A percentile compares a stretch with the other conserved stretches of the same genome.
Conservation (phyloP, 164 flowering plant species). For the Annona cherimola region DNA sequence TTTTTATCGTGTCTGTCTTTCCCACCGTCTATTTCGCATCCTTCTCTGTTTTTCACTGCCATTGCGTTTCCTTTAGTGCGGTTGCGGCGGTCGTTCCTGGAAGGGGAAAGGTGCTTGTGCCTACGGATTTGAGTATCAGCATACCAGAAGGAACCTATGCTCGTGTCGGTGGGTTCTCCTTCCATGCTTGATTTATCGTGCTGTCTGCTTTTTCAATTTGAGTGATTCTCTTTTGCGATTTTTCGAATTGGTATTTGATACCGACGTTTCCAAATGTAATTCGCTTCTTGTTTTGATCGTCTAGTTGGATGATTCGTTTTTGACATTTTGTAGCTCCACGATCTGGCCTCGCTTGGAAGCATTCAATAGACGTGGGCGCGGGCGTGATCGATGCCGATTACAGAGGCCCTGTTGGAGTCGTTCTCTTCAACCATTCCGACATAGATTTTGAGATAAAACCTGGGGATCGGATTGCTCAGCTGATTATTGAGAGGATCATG, state of each 20-base stretch:
- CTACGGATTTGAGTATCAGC: conserved; percentile 71
- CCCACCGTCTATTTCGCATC: neutral
- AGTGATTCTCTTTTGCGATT: neutral
- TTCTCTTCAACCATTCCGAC: conserved; percentile 81
- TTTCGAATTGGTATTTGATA: neutral
- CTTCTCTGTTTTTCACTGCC: neutral
- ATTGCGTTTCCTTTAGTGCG: conserved; percentile 35
- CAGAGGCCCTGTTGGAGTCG: conserved; percentile 89
- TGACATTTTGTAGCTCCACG: conserved; percentile 57
- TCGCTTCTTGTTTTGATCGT: neutral
- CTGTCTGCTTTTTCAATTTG: too few relatives aligned
- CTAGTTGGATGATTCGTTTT: neutral
- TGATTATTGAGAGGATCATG: conserved; percentile 68
- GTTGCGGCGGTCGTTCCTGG: conserved; percentile 55
- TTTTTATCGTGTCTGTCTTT: conserved; percentile 3
- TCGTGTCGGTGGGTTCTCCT: conserved; percentile 46
- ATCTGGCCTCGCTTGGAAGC: conserved; percentile 89
- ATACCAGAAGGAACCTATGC: conserved; percentile 79
- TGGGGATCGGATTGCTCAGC: conserved; percentile 87
- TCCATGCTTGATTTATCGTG: neutral
- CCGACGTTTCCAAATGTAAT: neutral
- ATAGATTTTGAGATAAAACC: conserved; percentile 71
- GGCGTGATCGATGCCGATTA: conserved; percentile 95
- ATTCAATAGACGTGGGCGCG: conserved; percentile 86
- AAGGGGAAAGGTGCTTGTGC: conserved; percentile 69